phyloP scores from a whole-genome alignment of 192 early-diverging fungal genomes.

The Umbelopsis sp. region DNA sequence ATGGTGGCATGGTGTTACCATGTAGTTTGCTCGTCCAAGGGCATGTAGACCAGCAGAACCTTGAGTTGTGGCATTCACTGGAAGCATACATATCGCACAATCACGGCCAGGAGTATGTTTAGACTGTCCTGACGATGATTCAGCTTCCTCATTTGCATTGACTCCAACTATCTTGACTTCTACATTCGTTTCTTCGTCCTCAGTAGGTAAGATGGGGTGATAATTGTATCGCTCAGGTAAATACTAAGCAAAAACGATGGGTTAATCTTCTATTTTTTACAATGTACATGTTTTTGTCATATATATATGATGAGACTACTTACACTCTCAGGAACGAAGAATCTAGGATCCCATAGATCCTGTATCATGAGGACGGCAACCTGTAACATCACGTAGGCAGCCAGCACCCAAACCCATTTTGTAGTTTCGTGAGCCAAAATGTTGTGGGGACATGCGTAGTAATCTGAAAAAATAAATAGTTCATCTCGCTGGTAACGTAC shows the following conservation, averaged over 20 bases:
- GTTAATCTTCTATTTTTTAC: neutral
- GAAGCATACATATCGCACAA: constrained; percentile 71
- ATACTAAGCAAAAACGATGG: constrained; percentile 33
- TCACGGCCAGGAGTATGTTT: constrained; percentile 38
- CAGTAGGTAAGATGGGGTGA: constrained; percentile 56
- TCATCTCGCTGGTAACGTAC: too few species aligned
- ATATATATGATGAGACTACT: neutral
- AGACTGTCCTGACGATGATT: neutral
- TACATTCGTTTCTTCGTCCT: constrained; percentile 45
- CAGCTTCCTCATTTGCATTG: constrained; percentile 9
- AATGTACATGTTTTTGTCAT: neutral
- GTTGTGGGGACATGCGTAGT: constrained; percentile 61
- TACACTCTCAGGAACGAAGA: constrained; percentile 71
- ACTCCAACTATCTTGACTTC: constrained; percentile 12
- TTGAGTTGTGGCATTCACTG: constrained; percentile 44
- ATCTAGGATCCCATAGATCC: constrained; percentile 67
- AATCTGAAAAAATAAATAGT: constrained; percentile 23
- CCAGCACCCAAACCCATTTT: constrained; percentile 54
- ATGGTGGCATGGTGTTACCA: constrained; percentile 81
- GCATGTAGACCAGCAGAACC: constrained; percentile 45
- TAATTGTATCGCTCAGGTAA: constrained; percentile 72
- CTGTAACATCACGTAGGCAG: constrained; percentile 61
- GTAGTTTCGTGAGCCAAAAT: constrained; percentile 53
- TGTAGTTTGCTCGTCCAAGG: constrained; percentile 56
- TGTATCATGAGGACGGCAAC: constrained; percentile 61